Conservation (phyloP, 306 rosid genomes). For the Phaseolus lunatus region DNA sequence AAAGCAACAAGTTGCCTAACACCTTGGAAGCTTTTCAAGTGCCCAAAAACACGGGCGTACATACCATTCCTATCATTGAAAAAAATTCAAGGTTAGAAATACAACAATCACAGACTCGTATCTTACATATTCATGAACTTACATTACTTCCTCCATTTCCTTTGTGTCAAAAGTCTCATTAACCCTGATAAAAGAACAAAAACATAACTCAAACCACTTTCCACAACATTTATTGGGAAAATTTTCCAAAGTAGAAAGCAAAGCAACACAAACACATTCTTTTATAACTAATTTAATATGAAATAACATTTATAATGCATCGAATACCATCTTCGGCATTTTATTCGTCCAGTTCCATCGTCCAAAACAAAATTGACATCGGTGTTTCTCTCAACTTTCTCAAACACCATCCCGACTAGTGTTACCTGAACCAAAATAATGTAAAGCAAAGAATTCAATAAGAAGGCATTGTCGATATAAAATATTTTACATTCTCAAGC, state of each 20-base stretch:
- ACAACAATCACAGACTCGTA: not conserved
- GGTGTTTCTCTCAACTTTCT: constrained; percentile 77
- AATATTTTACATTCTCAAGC: not conserved
- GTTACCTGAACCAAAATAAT: constrained; percentile 53
- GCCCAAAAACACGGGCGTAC: constrained; percentile 77
- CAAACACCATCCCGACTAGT: constrained; percentile 69
- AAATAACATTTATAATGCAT: constrained; percentile 7
- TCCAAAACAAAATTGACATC: constrained; percentile 71
- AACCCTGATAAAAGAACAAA: constrained; percentile 60
- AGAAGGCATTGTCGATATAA: not conserved
- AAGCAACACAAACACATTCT: not conserved
- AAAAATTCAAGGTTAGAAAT: constrained; percentile 40
- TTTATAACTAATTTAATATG: not conserved
- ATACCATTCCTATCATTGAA: constrained; percentile 49
- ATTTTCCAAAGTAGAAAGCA: not conserved
- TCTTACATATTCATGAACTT: constrained; percentile 43
- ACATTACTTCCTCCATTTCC: constrained; percentile 85
- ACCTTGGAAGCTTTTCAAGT: constrained; percentile 83
- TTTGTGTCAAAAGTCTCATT: constrained; percentile 73
- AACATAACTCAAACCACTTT: constrained; percentile 21
- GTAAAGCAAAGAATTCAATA: not conserved
- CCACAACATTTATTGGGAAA: not conserved
- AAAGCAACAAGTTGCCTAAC: constrained; percentile 73
- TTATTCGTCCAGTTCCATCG: constrained; percentile 90
- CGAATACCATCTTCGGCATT: constrained; percentile 85